Conservation (phyloP, 148 eudicot genomes). For the Nepenthes mirabilis region DNA sequence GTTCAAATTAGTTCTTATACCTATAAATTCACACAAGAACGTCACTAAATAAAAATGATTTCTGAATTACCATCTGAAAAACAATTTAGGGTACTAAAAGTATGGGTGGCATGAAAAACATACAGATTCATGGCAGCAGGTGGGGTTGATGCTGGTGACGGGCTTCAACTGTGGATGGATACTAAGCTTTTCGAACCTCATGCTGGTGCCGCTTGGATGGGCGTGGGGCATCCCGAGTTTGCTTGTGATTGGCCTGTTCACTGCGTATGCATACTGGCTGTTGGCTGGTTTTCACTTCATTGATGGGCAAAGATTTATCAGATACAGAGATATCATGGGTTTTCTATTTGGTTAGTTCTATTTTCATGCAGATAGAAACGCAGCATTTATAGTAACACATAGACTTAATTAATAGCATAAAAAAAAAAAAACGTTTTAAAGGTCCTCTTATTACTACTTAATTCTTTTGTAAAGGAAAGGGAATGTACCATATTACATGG, state of each 20-base stretch:
- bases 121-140: conserved; percentile 29
- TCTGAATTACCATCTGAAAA: no score
- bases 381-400: neutral
- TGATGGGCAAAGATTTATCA: conserved; percentile 28
- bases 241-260: conserved; percentile 15
- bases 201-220: conserved; percentile 29
- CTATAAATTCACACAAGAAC: no score
- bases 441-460: neutral
- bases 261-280: conserved; percentile 31
- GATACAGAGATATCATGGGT: conserved; percentile 31
- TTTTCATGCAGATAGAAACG: neutral
- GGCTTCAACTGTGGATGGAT: conserved; percentile 32
- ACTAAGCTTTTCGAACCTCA: conserved; percentile 27
- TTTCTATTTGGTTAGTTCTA: conserved; percentile 1
- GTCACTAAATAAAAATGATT: no score
- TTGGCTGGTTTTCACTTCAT: conserved; percentile 27
- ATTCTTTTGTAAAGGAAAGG: conserved; percentile 24
- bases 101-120: neutral
- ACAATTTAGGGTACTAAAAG: neutral
- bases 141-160: conserved; percentile 24
- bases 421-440: neutral
- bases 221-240: conserved; percentile 20
- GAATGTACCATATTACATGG: conserved; percentile 46
- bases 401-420: neutral
- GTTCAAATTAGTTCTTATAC: no score